Evolutionary conservation across 2,329 filamentous ascomycete genomes (phyloP).

Genomic region (Tolypocladium sp.): DNA sequence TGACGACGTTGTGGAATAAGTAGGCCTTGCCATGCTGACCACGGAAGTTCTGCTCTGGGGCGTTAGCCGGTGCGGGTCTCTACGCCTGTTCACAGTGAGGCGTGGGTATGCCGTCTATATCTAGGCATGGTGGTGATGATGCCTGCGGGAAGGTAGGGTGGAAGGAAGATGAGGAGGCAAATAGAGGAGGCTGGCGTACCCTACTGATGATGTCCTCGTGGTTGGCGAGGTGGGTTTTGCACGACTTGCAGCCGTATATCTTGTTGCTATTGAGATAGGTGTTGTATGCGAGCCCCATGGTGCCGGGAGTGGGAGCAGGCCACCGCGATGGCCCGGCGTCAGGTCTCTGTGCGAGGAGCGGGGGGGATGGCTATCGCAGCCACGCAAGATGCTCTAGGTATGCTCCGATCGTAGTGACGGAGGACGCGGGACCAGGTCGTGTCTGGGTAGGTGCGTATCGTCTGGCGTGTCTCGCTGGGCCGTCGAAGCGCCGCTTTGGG

Average conservation of each 20-base stretch:
- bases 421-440: background rate
- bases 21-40: constrained; percentile 98
- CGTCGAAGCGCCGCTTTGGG: background rate
- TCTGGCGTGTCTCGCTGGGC: background rate
- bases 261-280: constrained; percentile 78
- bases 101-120: background rate
- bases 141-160: background rate
- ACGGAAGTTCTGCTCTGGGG: constrained; percentile 70
- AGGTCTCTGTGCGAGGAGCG: background rate
- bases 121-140: background rate
- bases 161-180: background rate
- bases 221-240: constrained; percentile 92
- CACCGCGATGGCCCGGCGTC: background rate
- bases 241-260: constrained; percentile 88
- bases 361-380: background rate
- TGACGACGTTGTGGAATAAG: constrained; percentile 91
- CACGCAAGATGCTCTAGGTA: background rate
- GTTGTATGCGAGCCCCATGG: constrained; percentile 87
- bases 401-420: background rate
- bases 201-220: constrained; percentile 93
- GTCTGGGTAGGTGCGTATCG: background rate
- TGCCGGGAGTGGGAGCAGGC: constrained; percentile 7
- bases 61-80: background rate
- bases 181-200: constrained; percentile 42
- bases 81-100: background rate